A percentile compares a stretch with the other conserved stretches of the same genome.
These are phyloP conservation scores for Cordyceps militaris DNA, from an alignment of 2,329 filamentous ascomycete species.

Conservation along the genomic window DNA sequence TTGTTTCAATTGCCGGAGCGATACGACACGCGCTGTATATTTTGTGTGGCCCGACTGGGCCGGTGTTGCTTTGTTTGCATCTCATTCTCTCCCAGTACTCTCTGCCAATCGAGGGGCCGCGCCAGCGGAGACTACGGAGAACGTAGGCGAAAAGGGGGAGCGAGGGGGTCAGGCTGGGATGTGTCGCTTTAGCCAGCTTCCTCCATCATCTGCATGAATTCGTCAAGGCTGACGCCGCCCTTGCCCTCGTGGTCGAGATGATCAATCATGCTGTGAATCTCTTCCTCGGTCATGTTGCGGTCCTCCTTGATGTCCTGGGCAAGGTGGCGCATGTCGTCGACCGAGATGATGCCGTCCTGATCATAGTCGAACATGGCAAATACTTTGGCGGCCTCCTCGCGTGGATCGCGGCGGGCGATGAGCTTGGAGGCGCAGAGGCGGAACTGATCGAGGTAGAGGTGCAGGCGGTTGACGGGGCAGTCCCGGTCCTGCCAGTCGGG, in stretches of 20 bases:
- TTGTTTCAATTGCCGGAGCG: not conserved
- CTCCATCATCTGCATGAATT: conserved; percentile 59
- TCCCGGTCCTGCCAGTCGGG: conserved; percentile 44
- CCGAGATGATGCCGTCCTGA: conserved; percentile 80
- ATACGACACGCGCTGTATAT: not conserved
- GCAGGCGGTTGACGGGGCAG: conserved; percentile 38
- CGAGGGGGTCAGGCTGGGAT: too few relatives aligned
- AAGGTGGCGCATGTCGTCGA: conserved; percentile 81
- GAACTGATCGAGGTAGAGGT: conserved; percentile 49
- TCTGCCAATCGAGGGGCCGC: not conserved
- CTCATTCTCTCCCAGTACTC: not conserved
- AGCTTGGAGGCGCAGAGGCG: conserved; percentile 69
- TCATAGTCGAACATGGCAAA: conserved; percentile 92
- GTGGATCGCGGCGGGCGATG: conserved; percentile 74
- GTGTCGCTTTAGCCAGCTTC: conserved; percentile 30
- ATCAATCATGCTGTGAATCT: conserved; percentile 92
- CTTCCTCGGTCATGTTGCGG: conserved; percentile 77
- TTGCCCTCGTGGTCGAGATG: conserved; percentile 95
- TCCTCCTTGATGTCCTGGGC: conserved; percentile 83
- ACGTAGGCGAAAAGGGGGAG: not conserved
- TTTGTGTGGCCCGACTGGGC: not conserved
- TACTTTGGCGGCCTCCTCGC: conserved; percentile 84
- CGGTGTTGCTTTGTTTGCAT: not conserved
- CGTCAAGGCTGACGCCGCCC: conserved; percentile 64
- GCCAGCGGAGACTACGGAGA: not conserved